Percentiles rank a stretch among this genome's conserved stretches.
Conservation (phyloP, 176 grass and related monocot genomes). For the Rhynchospora tenuis region DNA sequence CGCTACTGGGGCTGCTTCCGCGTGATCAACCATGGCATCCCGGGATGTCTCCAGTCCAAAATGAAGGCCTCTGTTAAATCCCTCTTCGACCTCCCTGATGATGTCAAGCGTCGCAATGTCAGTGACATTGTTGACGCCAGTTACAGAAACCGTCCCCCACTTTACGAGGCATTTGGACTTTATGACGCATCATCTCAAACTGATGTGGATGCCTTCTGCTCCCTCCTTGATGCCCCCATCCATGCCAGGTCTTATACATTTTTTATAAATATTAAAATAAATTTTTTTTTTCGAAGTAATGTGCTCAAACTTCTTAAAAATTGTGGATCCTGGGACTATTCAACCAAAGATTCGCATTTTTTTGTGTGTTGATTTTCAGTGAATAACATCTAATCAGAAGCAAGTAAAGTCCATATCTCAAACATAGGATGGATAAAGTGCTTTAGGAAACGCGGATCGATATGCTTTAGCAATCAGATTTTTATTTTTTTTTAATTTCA, state of each 20-base stretch:
- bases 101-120: slow-evolving; percentile 60
- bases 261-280: neutral
- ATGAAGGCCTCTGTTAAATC: slow-evolving; percentile 69
- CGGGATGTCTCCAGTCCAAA: slow-evolving; percentile 36
- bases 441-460: no score
- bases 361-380: neutral
- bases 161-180: slow-evolving; percentile 70
- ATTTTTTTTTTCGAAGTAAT: no score
- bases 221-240: slow-evolving; percentile 44
- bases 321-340: no score
- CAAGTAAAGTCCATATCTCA: neutral
- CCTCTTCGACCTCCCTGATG: slow-evolving; percentile 71
- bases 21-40: slow-evolving; percentile 47
- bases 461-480: no score
- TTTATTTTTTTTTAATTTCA: no score
- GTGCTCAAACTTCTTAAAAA: no score
- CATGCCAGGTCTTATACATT: slow-evolving; percentile 25
- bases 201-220: slow-evolving; percentile 69
- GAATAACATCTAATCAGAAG: neutral
- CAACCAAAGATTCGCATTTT: no score
- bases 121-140: slow-evolving; percentile 54
- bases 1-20: slow-evolving; percentile 38
- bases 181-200: slow-evolving; percentile 33
- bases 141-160: slow-evolving; percentile 49
- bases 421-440: no score